phyloP scores from a whole-genome alignment of 2,329 filamentous ascomycete species.

The Elsinoe ampelina region DNA sequence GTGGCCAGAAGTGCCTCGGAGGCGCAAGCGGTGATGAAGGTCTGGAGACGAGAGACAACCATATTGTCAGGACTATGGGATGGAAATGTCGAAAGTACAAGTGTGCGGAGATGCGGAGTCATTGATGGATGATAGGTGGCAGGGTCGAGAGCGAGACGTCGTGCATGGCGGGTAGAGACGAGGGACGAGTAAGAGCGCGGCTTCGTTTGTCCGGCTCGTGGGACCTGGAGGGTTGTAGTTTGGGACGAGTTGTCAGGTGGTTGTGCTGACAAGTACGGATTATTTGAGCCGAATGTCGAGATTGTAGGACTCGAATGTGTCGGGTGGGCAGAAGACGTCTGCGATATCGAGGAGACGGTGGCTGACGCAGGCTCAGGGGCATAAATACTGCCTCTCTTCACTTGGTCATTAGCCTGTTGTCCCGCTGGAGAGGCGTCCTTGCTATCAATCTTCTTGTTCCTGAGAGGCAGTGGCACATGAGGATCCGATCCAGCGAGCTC shows the following conservation, averaged over 20 bases:
- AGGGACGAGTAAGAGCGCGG: conserved; percentile 25
- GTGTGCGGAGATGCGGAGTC: conserved; percentile 44
- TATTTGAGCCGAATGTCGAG: neutral
- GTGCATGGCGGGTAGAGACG: conserved; percentile 22
- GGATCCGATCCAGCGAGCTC: conserved; percentile 31
- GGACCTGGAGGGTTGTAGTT: conserved; percentile 5
- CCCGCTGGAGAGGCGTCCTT: conserved; percentile 17
- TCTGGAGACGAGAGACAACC: conserved; percentile 39
- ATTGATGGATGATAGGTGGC: conserved; percentile 44
- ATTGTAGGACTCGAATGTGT: neutral
- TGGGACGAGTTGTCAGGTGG: neutral
- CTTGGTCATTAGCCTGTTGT: conserved; percentile 19
- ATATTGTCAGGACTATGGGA: conserved; percentile 24
- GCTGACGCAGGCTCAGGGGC: conserved; percentile 34
- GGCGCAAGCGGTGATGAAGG: conserved; percentile 49
- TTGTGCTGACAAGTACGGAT: neutral
- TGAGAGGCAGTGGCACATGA: conserved; percentile 27
- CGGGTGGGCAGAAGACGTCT: neutral
- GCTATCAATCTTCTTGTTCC: conserved; percentile 20
- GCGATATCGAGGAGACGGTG: neutral
- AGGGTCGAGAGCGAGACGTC: conserved; percentile 21
- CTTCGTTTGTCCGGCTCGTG: conserved; percentile 11
- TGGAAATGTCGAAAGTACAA: conserved; percentile 50
- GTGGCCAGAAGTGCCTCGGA: conserved; percentile 45
- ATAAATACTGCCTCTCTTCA: conserved; percentile 35